phyloP scores from a whole-genome alignment of 176 grass and related monocot genomes.

The Zizania latifolia region DNA sequence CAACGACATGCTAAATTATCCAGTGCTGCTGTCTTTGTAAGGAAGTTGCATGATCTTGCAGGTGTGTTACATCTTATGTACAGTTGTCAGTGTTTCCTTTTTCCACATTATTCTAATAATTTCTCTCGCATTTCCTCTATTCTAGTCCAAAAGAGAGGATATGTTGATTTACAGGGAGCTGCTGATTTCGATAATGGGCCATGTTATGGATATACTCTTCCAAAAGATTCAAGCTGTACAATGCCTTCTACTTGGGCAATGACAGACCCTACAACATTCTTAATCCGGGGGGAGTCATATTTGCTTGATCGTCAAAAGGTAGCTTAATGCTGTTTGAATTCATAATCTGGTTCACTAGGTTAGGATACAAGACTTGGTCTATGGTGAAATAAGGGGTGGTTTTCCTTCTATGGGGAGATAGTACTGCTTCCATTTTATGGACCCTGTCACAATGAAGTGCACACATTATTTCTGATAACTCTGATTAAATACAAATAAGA shows the following conservation, averaged over 20 bases:
- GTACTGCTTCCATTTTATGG: background rate
- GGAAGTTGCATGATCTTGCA: constrained; percentile 82
- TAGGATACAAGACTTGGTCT: background rate
- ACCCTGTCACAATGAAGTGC: background rate
- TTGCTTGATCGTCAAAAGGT: constrained; percentile 82
- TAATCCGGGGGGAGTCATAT: constrained; percentile 88
- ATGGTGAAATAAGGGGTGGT: background rate
- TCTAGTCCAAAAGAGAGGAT: constrained; percentile 85
- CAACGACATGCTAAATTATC: constrained; percentile 63
- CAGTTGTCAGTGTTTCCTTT: constrained; percentile 8
- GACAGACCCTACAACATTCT: constrained; percentile 87
- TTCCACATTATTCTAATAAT: constrained; percentile 1
- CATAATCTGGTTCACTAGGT: background rate
- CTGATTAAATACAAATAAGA: background rate
- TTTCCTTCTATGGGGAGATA: background rate
- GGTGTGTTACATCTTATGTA: constrained; percentile 39
- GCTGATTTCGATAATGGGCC: constrained; percentile 36
- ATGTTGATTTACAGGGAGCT: constrained; percentile 74
- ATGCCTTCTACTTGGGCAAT: constrained; percentile 68
- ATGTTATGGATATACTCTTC: constrained; percentile 83
- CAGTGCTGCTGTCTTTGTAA: constrained; percentile 80
- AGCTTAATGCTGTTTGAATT: background rate
- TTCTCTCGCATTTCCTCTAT: constrained; percentile 8
- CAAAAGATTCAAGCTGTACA: constrained; percentile 63
- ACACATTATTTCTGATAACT: background rate